phyloP scores from a whole-genome alignment of 2,329 filamentous ascomycete species.

The Sporothrix euskadiensis region DNA sequence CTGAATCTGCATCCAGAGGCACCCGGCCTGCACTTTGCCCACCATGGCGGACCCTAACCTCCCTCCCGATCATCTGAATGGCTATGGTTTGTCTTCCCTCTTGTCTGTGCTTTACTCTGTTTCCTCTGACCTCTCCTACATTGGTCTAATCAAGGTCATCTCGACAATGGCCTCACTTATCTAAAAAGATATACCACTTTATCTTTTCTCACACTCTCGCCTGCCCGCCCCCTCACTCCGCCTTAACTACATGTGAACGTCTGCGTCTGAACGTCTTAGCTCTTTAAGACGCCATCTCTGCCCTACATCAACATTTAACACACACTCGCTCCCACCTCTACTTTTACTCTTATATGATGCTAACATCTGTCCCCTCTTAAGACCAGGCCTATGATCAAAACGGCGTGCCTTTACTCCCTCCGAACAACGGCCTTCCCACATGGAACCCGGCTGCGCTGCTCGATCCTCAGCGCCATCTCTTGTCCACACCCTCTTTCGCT shows the following conservation, averaged over 20 bases:
- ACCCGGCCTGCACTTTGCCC: slow-evolving; percentile 25
- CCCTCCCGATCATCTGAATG: slow-evolving; percentile 37
- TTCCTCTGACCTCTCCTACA: background rate
- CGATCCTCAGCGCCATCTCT: slow-evolving; percentile 25
- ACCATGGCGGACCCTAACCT: slow-evolving; percentile 38
- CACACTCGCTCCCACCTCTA: background rate
- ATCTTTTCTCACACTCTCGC: background rate
- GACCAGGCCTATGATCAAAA: slow-evolving; percentile 34
- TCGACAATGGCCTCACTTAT: too few relatives aligned
- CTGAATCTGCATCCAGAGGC: slow-evolving; percentile 27
- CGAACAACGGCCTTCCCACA: slow-evolving; percentile 34
- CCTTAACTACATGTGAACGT: background rate
- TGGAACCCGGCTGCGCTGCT: slow-evolving; percentile 45
- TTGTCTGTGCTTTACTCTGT: background rate
- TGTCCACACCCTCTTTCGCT: background rate
- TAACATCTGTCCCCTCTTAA: slow-evolving; percentile 26
- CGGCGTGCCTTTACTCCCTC: background rate
- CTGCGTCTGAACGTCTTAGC: background rate
- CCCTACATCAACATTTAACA: background rate
- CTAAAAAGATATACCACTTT: background rate
- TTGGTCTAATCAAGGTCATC: too few relatives aligned
- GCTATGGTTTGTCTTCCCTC: slow-evolving; percentile 36
- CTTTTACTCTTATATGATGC: background rate
- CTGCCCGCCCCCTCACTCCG: background rate
- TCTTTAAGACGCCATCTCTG: background rate